Base-by-base conservation (phyloP, 2,329 filamentous ascomycete species). In the Pyrenophora graminea region DNA sequence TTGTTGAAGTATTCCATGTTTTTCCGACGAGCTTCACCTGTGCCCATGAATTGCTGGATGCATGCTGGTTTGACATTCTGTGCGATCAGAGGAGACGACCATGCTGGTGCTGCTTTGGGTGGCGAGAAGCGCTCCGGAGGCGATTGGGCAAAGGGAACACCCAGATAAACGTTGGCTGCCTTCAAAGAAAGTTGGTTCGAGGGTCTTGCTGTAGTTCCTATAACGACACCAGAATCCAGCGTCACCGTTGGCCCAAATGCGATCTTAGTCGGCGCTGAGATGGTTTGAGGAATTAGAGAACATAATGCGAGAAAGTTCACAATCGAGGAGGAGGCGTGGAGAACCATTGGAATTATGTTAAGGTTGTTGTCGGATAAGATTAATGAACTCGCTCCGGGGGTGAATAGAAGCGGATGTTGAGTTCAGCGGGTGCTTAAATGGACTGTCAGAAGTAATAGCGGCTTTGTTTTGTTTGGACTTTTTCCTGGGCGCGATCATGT, bases 121-220 rank as follows among this genome's bases (percentile, higher is more conserved):
- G 55, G 54, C 1, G 54, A 38, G 38, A 63, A 67, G 1, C 59
- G 56, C 8, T 44, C 45, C 4, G 62, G 57, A 7, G 61, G 53
- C 2, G 59, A 54, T n/a, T 61, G 48, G 2, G 55, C 58, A 15
- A 56, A 61, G 13, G 58, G 58, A 7, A 61, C 48, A 37, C 55
- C 58, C 17, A 61, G 34, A n/a, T 56, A 58, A 8, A 43, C 56
- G 36, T 59, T 59, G 4, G 54, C 53, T 25, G 48, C 48, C 5
- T 51, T 33, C n/a, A 57, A 40, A 3, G 47, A 49, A 6, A 53
- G 53, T 13, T 59, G 45, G 18, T 48, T 48, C 6, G 23, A 10
- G 17, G 45, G 45, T 33, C 34, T 48, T 25, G 56, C 51, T 5
- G 41, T 38, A 8, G 50, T 56, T 3, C 56, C 56, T 38, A 56